Conservation (phyloP, 257 asterid genomes). For the Lantana camara region DNA sequence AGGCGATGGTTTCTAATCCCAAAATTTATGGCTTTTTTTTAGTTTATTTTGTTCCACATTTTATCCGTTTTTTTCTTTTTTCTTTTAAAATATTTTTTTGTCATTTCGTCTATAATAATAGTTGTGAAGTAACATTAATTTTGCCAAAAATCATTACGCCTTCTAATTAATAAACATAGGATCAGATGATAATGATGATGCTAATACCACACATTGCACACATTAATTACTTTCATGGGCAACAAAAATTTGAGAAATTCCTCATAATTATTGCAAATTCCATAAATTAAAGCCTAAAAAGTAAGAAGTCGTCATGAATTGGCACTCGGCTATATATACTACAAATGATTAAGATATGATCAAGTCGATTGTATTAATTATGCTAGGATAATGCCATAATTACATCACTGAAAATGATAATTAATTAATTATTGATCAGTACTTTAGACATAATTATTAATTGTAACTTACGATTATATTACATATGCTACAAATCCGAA, state of each 20-base stretch:
- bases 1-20: neutral
- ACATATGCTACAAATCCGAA: no score
- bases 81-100: no score
- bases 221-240: neutral
- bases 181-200: no score
- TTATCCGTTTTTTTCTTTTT: no score
- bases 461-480: no score
- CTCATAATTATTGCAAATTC: neutral
- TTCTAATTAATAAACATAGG: no score
- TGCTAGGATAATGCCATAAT: neutral
- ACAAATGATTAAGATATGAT: neutral
- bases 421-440: no score
- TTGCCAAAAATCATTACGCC: no score
- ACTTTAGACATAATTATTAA: neutral
- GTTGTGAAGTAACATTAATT: no score
- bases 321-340: neutral
- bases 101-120: no score
- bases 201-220: neutral
- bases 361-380: neutral
- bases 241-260: neutral
- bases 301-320: no score
- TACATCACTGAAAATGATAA: neutral
- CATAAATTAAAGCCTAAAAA: neutral
- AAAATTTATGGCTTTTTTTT: no score
- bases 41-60: constrained; percentile 1